phyloP scores from a whole-genome alignment of 805 yeast species.

The Kodamaea jinghongensis region DNA sequence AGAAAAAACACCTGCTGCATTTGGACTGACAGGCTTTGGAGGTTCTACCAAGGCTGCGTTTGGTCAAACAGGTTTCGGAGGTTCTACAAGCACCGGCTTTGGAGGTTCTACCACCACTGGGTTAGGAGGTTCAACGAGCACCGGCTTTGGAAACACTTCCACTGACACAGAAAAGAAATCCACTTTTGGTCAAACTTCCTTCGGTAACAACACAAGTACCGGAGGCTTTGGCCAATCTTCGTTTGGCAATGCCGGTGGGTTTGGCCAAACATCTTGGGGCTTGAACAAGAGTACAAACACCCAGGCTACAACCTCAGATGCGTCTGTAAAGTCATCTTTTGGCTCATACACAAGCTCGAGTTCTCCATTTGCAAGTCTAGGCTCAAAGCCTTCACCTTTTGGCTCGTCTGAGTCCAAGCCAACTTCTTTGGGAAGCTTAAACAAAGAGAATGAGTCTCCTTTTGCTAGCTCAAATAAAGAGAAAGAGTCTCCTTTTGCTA shows the following conservation, averaged over 20 bases:
- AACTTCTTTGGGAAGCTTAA: neutral
- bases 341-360: neutral
- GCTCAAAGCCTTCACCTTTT: conserved; percentile 14
- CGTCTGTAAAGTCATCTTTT: neutral
- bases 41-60: neutral
- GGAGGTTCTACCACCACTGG: conserved; percentile 2
- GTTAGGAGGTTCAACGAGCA: conserved; percentile 3
- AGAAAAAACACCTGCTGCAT: neutral
- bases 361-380: conserved; percentile 11
- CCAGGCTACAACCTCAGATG: too few species aligned
- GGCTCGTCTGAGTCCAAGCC: conserved; percentile 10
- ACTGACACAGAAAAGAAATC: too few species aligned
- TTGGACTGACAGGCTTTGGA: neutral
- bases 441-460: too few species aligned
- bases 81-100: conserved; percentile 1
- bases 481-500: too few species aligned
- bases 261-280: conserved; percentile 11
- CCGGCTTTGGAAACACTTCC: neutral
- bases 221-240: conserved; percentile 11
- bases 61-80: conserved; percentile 6
- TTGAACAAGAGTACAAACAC: neutral
- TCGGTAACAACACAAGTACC: neutral
- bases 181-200: too few species aligned
- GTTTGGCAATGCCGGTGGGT: conserved; percentile 15
- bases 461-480: too few species aligned